Percentiles rank a stretch among this genome's conserved stretches.
These are phyloP conservation scores for Ustilago vetiveriae DNA, from an alignment of 1,284 basidiomycete genomes.

Conservation along the genomic window DNA sequence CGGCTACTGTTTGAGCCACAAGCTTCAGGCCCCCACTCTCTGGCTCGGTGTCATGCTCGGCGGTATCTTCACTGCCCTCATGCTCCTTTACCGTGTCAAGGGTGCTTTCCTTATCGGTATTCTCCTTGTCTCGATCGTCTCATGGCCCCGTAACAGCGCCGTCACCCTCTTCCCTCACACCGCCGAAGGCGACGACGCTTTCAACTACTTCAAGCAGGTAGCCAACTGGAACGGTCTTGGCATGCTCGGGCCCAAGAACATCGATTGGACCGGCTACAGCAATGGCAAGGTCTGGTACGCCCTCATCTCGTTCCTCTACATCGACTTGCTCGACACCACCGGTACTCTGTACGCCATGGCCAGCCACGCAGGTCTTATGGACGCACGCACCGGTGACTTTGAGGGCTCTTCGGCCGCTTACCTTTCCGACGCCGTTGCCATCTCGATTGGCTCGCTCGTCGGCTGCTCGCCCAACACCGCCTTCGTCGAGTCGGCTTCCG, in stretches of 20 bases:
- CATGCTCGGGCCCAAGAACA: conserved; percentile 70
- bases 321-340: conserved; percentile 72
- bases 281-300: conserved; percentile 87
- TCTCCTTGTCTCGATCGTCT: conserved; percentile 83
- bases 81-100: conserved; percentile 86
- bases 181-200: conserved; percentile 75
- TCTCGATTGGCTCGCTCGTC: conserved; percentile 82
- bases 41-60: conserved; percentile 91
- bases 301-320: conserved; percentile 82
- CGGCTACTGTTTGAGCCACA: conserved; percentile 76
- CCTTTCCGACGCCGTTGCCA: conserved; percentile 76
- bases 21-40: conserved; percentile 79
- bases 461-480: conserved; percentile 88
- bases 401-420: conserved; percentile 84
- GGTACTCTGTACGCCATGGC: conserved; percentile 91
- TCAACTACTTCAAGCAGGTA: conserved; percentile 87
- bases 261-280: conserved; percentile 71
- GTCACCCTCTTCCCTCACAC: conserved; percentile 87
- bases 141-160: conserved; percentile 82
- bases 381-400: conserved; percentile 85
- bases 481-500: conserved; percentile 78
- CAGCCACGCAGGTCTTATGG: conserved; percentile 86
- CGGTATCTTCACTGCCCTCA: conserved; percentile 72
- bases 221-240: conserved; percentile 74
- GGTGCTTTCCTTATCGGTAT: conserved; percentile 83